A percentile compares a stretch with the other conserved stretches of the same genome.
Conservation (phyloP, 495 filamentous ascomycete species). For the Hyaloscypha finlandica region DNA sequence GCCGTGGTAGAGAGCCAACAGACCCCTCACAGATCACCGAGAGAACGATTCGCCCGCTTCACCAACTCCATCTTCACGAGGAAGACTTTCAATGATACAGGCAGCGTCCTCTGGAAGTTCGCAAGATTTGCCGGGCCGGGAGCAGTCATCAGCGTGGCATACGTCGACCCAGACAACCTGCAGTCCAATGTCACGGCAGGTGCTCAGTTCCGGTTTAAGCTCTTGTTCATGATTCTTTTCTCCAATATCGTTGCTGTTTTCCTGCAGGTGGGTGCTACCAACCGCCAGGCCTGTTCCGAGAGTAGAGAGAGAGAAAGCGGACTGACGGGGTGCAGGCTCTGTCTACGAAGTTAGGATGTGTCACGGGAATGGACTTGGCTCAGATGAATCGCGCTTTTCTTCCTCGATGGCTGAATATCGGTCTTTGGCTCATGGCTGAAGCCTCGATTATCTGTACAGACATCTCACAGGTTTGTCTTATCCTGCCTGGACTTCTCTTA, state of each 20-base stretch:
- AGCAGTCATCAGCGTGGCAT: slow-evolving; percentile 31
- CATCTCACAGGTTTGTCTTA: slow-evolving; percentile 18
- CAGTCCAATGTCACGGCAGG: slow-evolving; percentile 76
- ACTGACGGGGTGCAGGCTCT: slow-evolving; percentile 51
- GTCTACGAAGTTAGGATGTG: slow-evolving; percentile 76
- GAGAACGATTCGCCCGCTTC: neutral
- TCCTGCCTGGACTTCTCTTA: neutral
- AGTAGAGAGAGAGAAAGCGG: neutral
- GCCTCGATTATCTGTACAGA: slow-evolving; percentile 46
- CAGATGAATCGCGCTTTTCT: slow-evolving; percentile 75
- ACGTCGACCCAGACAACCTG: slow-evolving; percentile 83
- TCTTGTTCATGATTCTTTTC: slow-evolving; percentile 77
- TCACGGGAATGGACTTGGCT: slow-evolving; percentile 78
- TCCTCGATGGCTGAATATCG: slow-evolving; percentile 71
- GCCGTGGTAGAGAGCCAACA: neutral
- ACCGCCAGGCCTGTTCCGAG: neutral
- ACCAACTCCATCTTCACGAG: neutral
- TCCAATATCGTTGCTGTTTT: slow-evolving; percentile 83
- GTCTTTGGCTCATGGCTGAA: slow-evolving; percentile 72
- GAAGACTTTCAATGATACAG: neutral
- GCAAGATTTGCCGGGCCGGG: slow-evolving; percentile 22
- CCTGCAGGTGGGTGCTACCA: slow-evolving; percentile 44
- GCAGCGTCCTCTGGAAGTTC: slow-evolving; percentile 14
- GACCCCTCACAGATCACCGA: neutral
- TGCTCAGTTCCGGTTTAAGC: slow-evolving; percentile 59